These are phyloP conservation scores for Pleurostoma richardsiae DNA, from an alignment of 2,329 filamentous ascomycete genomes.

Conservation along the genomic window DNA sequence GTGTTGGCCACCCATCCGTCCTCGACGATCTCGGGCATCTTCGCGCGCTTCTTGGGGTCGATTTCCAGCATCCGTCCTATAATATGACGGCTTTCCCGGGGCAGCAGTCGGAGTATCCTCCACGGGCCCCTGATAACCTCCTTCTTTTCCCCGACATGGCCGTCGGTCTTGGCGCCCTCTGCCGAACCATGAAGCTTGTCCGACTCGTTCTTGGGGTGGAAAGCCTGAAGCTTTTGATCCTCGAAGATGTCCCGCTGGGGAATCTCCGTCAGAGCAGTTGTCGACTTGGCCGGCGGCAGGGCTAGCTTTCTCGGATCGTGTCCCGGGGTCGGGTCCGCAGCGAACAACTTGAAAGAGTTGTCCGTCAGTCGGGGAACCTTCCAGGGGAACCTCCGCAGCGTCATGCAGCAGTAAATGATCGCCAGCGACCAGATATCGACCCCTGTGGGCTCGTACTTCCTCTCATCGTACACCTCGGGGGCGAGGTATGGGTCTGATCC, in stretches of 20 bases:
- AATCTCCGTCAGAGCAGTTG: constrained; percentile 34
- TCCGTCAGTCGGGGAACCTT: constrained; percentile 89
- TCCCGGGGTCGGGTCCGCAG: constrained; percentile 75
- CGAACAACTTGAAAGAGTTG: constrained; percentile 92
- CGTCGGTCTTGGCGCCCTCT: constrained; percentile 5
- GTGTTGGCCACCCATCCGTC: constrained; percentile 89
- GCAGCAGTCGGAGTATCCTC: constrained; percentile 80
- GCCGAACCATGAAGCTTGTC: constrained; percentile 6
- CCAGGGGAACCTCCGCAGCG: constrained; percentile 90
- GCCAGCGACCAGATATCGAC: constrained; percentile 97
- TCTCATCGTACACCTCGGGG: constrained; percentile 91
- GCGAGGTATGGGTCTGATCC: constrained; percentile 92
- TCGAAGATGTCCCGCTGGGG: constrained; percentile 31
- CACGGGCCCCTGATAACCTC: constrained; percentile 89
- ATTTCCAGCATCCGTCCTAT: constrained; percentile 90
- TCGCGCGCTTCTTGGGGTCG: constrained; percentile 76
- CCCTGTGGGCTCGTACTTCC: constrained; percentile 88
- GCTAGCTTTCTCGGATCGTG: constrained; percentile 53
- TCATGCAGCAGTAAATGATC: constrained; percentile 99
- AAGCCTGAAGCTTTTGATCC: constrained; percentile 21
- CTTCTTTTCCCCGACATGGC: constrained; percentile 45
- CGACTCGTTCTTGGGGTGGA: constrained; percentile 22
- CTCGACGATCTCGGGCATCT: constrained; percentile 77
- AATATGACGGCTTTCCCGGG: constrained; percentile 83
- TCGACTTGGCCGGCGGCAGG: constrained; percentile 38